Evolutionary conservation across 495 filamentous ascomycete species (phyloP).

Genomic region (Acidiella bohemica): DNA sequence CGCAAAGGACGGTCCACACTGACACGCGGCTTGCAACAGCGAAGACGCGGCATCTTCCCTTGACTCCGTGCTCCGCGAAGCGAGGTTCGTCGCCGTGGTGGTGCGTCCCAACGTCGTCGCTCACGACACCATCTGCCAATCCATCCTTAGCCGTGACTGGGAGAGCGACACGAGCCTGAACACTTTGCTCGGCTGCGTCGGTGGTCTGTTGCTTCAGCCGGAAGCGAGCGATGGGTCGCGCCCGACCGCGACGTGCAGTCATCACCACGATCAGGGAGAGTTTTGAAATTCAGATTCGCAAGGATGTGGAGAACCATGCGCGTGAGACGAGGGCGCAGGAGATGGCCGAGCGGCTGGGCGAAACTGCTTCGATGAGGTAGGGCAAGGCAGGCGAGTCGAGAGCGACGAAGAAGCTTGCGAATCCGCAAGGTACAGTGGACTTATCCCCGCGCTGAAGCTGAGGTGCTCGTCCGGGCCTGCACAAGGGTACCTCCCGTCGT

Average conservation of each 20-base stretch:
- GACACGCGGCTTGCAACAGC: constrained; percentile 11
- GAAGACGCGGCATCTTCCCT: constrained; percentile 18
- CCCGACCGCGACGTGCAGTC: constrained; percentile 23
- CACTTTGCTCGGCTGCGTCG: constrained; percentile 5
- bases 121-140: constrained; percentile 68
- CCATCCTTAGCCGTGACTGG: constrained; percentile 19
- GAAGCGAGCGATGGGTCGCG: constrained; percentile 25
- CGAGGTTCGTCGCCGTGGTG: constrained; percentile 70
- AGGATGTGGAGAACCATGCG: constrained; percentile 21
- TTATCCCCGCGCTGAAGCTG: too few relatives aligned
- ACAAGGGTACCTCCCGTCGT: too few relatives aligned
- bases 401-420: too few relatives aligned
- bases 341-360: constrained; percentile 18
- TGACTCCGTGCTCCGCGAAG: constrained; percentile 22
- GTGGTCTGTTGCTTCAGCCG: constrained; percentile 21
- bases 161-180: constrained; percentile 18
- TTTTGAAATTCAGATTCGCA: constrained; percentile 22
- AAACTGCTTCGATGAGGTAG: too few relatives aligned
- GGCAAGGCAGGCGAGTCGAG: too few relatives aligned
- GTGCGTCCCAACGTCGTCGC: constrained; percentile 93
- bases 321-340: constrained; percentile 20
- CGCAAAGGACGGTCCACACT: constrained; percentile 17
- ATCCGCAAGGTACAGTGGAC: too few relatives aligned
- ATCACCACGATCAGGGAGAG: constrained; percentile 25
- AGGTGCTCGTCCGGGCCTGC: too few relatives aligned